Evolutionary conservation across 2,329 filamentous ascomycete species (phyloP), one percentile per base, ranked within the genome.

Genomic region (Venturia carpophila): DNA sequence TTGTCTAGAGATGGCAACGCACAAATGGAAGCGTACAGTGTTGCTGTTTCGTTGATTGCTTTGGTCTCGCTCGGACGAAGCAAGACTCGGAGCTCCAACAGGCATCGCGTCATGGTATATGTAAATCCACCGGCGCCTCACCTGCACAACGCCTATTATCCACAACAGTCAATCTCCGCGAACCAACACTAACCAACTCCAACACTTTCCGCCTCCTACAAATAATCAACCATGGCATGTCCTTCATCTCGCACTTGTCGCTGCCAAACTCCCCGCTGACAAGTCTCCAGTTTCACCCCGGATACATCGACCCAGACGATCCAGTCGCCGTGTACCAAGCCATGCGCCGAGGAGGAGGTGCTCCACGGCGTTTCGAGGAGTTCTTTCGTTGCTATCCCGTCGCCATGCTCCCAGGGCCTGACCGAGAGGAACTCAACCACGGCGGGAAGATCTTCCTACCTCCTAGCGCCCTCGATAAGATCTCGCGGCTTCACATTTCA

Each of bases 321-420:
- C 77, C 77, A 58, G 79, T 82, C 75, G 75, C 79, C 66, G 80
- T 84, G 72, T 81, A 84, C 67, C 79, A 82, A 67, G 75, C 78
- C 17, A 73, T 83, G 67, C 79, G 79, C 43, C 79, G 79, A 68
- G 73, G 75, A 55, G 79, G 76, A 62, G 76, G 78, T 39, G 74
- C 75, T 71, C 81, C 78, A 70, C 89, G 91, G 71, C 90, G 92
- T 67, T 99, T 99, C 79, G 93, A 99, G 77, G 94, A 99, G 77
- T 97, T 96, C 80, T 97, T 97, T 79, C 88, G 94, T 72, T 97
- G 92, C 81, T 99, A 97, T 73, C 94, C 94, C 55, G 84, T 97
- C 71, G 87, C 88, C 71, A 97, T 99, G 92, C 86, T 96, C 68
- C 91, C 92, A 15, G 92, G 93, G 2, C 86, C 91, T 45, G 92